These are phyloP conservation scores for Kodamaea fukazawae DNA, from an alignment of 805 yeast species.

Conservation along the genomic window DNA sequence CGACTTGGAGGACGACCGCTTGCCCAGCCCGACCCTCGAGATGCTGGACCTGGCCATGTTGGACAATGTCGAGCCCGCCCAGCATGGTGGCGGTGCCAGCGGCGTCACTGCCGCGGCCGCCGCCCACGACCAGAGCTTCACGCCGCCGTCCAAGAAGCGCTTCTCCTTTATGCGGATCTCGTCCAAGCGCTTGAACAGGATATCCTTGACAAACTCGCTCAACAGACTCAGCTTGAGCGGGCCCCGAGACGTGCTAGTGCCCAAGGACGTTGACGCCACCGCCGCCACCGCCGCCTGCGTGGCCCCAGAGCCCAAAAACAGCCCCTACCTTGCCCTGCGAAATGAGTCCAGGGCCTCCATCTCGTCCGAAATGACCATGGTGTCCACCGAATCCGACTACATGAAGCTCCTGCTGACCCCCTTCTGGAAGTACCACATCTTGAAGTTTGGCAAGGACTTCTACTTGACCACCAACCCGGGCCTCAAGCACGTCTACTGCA, in stretches of 20 bases:
- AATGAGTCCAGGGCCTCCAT: slow-evolving; percentile 6
- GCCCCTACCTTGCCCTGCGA: neutral
- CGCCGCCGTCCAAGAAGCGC: slow-evolving; percentile 8
- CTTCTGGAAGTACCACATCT: slow-evolving; percentile 64
- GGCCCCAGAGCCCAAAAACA: no score
- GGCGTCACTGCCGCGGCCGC: neutral
- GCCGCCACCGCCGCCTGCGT: no score
- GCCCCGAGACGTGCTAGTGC: no score
- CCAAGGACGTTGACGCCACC: no score
- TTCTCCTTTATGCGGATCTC: slow-evolving; percentile 11
- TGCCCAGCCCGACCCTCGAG: slow-evolving; percentile 15
- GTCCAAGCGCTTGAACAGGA: slow-evolving; percentile 4
- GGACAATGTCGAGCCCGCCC: neutral
- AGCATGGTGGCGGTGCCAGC: neutral
- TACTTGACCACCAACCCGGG: slow-evolving; percentile 70
- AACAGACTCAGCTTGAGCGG: slow-evolving; percentile 7
- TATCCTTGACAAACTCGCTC: slow-evolving; percentile 12
- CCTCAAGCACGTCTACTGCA: slow-evolving; percentile 52
- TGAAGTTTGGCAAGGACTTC: slow-evolving; percentile 51
- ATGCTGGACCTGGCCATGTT: slow-evolving; percentile 4
- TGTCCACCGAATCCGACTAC: slow-evolving; percentile 10
- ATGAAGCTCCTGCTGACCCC: slow-evolving; percentile 18
- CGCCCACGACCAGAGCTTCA: neutral
- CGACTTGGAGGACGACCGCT: slow-evolving; percentile 10
- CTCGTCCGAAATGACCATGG: slow-evolving; percentile 7